Evolutionary conservation across 2,329 filamentous ascomycete genomes (phyloP).

Genomic region (Sporothrix protearum): DNA sequence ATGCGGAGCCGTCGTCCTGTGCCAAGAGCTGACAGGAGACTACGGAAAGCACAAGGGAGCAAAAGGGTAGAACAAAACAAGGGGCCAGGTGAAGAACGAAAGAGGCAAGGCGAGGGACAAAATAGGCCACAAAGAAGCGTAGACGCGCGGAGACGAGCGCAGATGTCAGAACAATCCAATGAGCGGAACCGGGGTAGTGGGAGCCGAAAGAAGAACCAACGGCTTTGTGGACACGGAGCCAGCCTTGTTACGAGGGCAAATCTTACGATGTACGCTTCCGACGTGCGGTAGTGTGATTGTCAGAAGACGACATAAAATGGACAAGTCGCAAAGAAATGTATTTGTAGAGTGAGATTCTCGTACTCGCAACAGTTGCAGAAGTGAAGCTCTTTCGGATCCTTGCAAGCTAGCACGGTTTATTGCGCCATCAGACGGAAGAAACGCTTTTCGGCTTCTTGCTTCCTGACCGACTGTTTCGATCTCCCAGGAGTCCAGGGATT

Average conservation of each 20-base stretch:
- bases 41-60: not conserved
- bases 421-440: not conserved
- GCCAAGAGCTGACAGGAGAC: not conserved
- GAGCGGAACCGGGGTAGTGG: constrained; percentile 2
- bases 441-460: constrained; percentile 4
- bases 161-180: not conserved
- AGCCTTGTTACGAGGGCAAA: not conserved
- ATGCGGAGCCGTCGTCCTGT: constrained; percentile 5
- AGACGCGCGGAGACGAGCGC: not conserved
- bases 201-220: not conserved
- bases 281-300: not conserved
- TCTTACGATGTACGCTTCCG: not conserved
- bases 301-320: not conserved
- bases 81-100: not conserved
- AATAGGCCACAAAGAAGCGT: not conserved
- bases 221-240: not conserved
- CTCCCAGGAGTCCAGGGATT: not conserved
- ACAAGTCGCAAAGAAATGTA: too few species aligned
- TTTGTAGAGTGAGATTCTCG: not conserved
- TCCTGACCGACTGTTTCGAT: constrained; percentile 6
- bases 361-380: not conserved
- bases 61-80: not conserved
- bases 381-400: not conserved
- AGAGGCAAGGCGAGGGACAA: not conserved
- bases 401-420: not conserved